Base-by-base conservation (phyloP, 306 rosid genomes). In the Cicer cuneatum region DNA sequence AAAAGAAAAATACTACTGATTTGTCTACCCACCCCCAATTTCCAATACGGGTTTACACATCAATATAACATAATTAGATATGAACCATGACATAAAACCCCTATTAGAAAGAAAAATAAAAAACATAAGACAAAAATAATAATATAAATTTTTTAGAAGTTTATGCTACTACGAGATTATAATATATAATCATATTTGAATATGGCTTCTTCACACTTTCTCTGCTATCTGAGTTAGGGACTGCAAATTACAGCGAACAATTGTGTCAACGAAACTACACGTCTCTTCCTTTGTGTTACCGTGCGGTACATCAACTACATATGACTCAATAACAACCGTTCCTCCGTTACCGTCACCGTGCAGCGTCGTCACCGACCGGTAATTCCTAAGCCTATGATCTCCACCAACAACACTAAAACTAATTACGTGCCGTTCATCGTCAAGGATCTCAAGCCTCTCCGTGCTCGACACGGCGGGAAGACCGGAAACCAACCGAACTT, bases 361-460 rank as follows among this genome's bases (percentile, higher is more conserved):
- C 24, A 94, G 85, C 2, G 95, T 86, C 29, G 97, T 94, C 21
- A 94, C 97, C 2, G 98, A 94, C 18, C 90, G 73, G 89, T 94
- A 94, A 71, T 94, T 94, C 46, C 71, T 80, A 1, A 88, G 84
- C 10, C 98, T 86, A 79, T 94, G 97, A 78, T 88, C 96, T 1
- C 98, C 98, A 4, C 98, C 98, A 11, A 94, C 88, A 1, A 94
- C 89, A 77, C 98, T 89, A 81, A 94, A 94, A 82, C 98, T 92
- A 68, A 91, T 66, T 39, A 94, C 93, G 83, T 94, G 98, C 7
- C 85, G 79, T 78, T 94, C 98, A 33, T 94, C 97, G 83, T 94
- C 98, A 0, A 94, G 90, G 74, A 94, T 94, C 92, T 94, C 98
- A 0, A 94, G 69, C 42, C 98, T 52, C 85, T 94, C 97, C 4